Percentiles rank a stretch among this genome's conserved stretches.
Evolutionary conservation across 495 filamentous ascomycete genomes (phyloP).

Genomic region (Lindgomyces ingoldianus): DNA sequence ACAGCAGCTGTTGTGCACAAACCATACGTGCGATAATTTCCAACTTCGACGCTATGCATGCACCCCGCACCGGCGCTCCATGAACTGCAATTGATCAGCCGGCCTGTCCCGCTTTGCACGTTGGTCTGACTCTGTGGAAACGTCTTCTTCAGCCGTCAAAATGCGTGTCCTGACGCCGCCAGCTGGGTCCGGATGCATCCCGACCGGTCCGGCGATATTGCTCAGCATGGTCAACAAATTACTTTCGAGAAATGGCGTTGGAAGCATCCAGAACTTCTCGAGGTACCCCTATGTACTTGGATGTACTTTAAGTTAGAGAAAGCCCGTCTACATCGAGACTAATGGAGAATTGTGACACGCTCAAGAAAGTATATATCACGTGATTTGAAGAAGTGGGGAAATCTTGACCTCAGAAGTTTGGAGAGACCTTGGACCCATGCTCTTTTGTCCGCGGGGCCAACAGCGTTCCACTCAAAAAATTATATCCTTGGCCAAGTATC

Average conservation of each 20-base stretch:
- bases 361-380: too few species aligned
- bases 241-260: neutral
- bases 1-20: neutral
- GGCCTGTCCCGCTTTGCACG: slow-evolving; percentile 25
- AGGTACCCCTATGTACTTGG: neutral
- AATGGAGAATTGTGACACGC: too few species aligned
- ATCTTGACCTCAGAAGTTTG: too few species aligned
- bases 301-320: neutral
- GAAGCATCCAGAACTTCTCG: neutral
- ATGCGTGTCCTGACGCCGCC: slow-evolving; percentile 1
- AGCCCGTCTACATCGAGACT: too few species aligned
- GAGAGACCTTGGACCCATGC: too few species aligned
- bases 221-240: neutral
- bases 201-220: slow-evolving; percentile 19
- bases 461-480: too few species aligned
- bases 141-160: neutral
- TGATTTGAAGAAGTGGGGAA: too few species aligned
- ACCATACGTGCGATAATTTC: slow-evolving; percentile 18
- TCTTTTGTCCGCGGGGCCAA: too few species aligned
- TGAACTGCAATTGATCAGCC: slow-evolving; percentile 28
- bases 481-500: too few species aligned
- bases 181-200: slow-evolving; percentile 16
- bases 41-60: slow-evolving; percentile 19
- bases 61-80: slow-evolving; percentile 28
- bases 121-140: slow-evolving; percentile 14